phyloP scores from a whole-genome alignment of 139 green algal genomes.

The Desmodesmus armatus region DNA sequence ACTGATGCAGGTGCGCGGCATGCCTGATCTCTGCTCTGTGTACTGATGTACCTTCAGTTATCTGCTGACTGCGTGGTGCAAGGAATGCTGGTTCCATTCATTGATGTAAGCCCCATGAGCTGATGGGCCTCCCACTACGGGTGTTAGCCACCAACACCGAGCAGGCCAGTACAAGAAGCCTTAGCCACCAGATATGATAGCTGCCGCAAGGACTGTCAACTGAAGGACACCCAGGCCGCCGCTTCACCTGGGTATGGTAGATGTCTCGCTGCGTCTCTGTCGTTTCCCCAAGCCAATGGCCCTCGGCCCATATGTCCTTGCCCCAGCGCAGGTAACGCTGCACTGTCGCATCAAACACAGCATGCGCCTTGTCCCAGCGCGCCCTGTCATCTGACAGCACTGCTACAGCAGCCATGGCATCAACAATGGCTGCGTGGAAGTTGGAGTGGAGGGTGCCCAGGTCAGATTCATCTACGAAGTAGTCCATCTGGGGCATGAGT shows the following conservation, averaged over 20 bases:
- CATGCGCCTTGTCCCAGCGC: neutral
- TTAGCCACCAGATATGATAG: neutral
- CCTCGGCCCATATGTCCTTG: neutral
- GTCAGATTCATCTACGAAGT: neutral
- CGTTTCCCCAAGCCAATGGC: slow-evolving; percentile 2
- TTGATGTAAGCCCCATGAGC: neutral
- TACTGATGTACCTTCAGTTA: no score
- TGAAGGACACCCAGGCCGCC: no score
- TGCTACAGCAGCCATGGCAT: neutral
- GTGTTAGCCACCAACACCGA: neutral
- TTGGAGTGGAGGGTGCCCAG: neutral
- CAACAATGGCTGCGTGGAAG: neutral
- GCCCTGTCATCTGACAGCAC: slow-evolving; percentile 6
- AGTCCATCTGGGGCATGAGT: slow-evolving; percentile 34
- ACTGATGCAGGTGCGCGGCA: no score
- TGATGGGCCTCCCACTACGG: neutral
- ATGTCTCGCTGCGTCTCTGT: slow-evolving; percentile 27
- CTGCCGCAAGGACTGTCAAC: neutral
- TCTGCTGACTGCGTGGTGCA: neutral
- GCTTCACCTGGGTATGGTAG: slow-evolving; percentile 8
- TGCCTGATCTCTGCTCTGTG: no score
- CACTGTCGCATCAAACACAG: neutral
- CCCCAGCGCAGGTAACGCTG: slow-evolving; percentile 11
- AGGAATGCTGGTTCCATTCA: neutral
- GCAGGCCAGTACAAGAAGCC: neutral